Conservation (phyloP, 805 yeast genomes). For the Lipomyces lipofer region DNA sequence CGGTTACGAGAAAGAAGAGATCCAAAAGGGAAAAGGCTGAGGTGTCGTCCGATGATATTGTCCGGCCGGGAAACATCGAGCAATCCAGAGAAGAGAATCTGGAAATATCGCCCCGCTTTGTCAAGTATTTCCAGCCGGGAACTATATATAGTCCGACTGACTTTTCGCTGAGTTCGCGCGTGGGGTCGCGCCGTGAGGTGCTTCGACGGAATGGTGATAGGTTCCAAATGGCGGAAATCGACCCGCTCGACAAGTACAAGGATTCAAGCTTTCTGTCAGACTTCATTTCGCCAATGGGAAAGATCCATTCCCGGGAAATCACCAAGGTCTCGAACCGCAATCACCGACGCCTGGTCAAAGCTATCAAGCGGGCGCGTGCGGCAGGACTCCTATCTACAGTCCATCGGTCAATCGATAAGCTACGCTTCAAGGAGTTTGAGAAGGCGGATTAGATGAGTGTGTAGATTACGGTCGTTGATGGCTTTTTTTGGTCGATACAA, state of each 20-base stretch:
- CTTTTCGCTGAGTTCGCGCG: neutral
- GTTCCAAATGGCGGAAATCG: conserved; percentile 6
- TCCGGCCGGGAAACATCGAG: too few species aligned
- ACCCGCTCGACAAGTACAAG: conserved; percentile 34
- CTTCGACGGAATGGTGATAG: conserved; percentile 20
- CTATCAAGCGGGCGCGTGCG: conserved; percentile 75
- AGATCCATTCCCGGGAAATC: conserved; percentile 61
- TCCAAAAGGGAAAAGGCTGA: too few species aligned
- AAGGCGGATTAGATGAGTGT: too few species aligned
- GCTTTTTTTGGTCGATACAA: neutral
- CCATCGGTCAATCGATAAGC: conserved; percentile 15
- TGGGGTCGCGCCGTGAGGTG: neutral
- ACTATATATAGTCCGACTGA: neutral
- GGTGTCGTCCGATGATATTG: too few species aligned
- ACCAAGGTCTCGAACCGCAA: conserved; percentile 66
- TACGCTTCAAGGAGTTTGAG: neutral
- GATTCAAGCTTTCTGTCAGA: conserved; percentile 65
- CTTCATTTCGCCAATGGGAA: conserved; percentile 68
- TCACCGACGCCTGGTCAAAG: conserved; percentile 66
- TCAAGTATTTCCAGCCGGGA: neutral
- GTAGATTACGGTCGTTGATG: too few species aligned
- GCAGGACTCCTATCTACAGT: conserved; percentile 56
- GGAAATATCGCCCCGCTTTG: too few species aligned
- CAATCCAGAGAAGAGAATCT: too few species aligned
- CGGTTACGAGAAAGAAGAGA: neutral